phyloP scores from a whole-genome alignment of 2,329 filamentous ascomycete genomes.

The Aureobasidium pullulans region DNA sequence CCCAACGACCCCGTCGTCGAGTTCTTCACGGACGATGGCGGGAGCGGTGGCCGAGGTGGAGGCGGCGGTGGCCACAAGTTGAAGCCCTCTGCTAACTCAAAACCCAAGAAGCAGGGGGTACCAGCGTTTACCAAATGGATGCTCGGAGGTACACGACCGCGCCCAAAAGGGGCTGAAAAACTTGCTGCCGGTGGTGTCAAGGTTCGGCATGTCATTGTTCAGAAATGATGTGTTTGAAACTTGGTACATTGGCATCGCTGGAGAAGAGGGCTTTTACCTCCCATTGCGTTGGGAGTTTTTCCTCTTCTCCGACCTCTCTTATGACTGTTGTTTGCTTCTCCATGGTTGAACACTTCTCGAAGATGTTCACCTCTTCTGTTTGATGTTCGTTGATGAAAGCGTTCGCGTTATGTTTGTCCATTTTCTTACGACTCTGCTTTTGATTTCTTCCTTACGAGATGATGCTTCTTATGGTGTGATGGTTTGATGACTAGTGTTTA shows the following conservation, averaged over 20 bases:
- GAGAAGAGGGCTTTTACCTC: conserved; percentile 5
- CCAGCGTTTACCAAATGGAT: background rate
- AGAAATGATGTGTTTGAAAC: background rate
- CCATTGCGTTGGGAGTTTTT: conserved; percentile 4
- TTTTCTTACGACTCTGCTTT: background rate
- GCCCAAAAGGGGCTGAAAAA: conserved; percentile 12
- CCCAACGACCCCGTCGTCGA: background rate
- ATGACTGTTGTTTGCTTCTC: background rate
- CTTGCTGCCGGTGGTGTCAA: conserved; percentile 2
- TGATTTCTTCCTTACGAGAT: background rate
- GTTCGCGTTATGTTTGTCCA: background rate
- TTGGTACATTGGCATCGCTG: background rate
- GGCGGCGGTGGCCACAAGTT: background rate
- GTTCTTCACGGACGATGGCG: background rate
- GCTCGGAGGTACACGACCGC: background rate
- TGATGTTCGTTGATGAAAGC: background rate
- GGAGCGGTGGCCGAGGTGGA: background rate
- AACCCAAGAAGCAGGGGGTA: background rate
- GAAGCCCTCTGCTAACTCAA: background rate
- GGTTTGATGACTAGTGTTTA: background rate
- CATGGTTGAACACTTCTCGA: background rate
- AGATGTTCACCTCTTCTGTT: background rate
- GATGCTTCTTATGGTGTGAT: conserved; percentile 3
- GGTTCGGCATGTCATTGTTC: background rate
- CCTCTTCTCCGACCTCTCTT: background rate